Base-by-base conservation (phyloP, 306 rosid genomes). In the Cotoneaster glaucophyllus region DNA sequence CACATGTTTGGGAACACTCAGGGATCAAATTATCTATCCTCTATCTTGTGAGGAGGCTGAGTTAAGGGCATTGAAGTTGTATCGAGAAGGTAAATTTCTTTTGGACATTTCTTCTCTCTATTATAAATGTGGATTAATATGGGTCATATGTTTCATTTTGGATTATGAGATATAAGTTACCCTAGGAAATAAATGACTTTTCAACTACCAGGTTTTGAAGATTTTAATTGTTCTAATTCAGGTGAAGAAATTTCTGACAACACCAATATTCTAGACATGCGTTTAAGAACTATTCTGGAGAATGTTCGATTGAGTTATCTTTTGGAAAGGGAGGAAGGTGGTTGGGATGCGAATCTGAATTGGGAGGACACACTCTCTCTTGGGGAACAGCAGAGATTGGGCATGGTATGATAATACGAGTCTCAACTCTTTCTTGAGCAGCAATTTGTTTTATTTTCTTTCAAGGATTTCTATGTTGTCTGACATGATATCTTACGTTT, bases 11-110 rank as follows among this genome's bases (percentile, higher is more conserved):
- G 99, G 99, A 80, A 92, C 97, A 41, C 88, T 95, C 75, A 88
- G 99, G 77, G 99, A 95, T 85, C 99, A 95, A 88, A 95, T 95
- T 67, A 95, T 95, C 86, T 95, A 95, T 80, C 99, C 99, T 31
- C 82, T 95, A 74, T 95, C 99, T 39, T 85, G 77, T 58, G 86
- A 89, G 66, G 99, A 95, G 86, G 99, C 99, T 13, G 92, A 88
- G 80, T 31, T 69, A 70, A 86, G 80, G 85, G 88, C 85, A 52
- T 70, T 86, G 72, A 91, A 87, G 82, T 53, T 94, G 80, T 39
- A 80, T 62, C 90, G 77, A 67, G 84, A 86, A 87, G 98, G 98
- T 91, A 79, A 81, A 63, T 64, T 74, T 80, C 50, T 69, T 81
- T 64, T 59, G 1, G 25, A 73, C 63, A 26, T 8, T 17, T 59